Evolutionary conservation across 768 basidiomycete species (phyloP), one percentile per base, ranked within the genome.

Genomic region (Lactarius psammicola): DNA sequence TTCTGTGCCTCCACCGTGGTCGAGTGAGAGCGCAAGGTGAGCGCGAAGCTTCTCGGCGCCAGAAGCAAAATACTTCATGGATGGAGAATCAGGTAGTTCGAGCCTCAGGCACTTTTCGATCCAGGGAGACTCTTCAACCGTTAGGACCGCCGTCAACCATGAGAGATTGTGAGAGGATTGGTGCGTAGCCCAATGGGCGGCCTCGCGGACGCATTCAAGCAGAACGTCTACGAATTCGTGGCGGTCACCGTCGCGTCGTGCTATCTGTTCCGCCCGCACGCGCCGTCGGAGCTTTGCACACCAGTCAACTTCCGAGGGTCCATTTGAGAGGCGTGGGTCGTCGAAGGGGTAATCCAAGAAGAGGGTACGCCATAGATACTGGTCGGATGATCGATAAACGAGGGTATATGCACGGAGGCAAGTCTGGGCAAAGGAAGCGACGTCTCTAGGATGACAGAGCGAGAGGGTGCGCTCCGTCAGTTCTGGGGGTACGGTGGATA

Each of bases 281-380:
- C 69, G 67, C 23, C 64, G 67, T 64, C 62, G 63, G 4, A 68
- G 67, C 46, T 62, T 59, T 30, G 57, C 23, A 36, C 63, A 15
- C 67, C 67, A 70, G 44, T 68, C 63, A 20, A 62, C 60, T 8
- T 54, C 40, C 61, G 59, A 9, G 6, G 46, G 18, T 28, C n/a
- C 38, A 30, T 53, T 69, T 59, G 49, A 66, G 57, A 26, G 68
- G 66, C 84, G 78, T n/a, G 87, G 87, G 70, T 88, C 84, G 72
- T 92, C 90, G 73, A 89, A 90, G 7, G 82, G 80, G 56, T 75
- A 74, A 9, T 65, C 63, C 44, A 88, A 81, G 74, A 87, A 90
- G 59, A 90, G 77, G 60, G 82, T 77, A 60, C 86, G 84, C 89
- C 89, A 92, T 46, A 92, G 80, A 71, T 84, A 83, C 56, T 82